Evolutionary conservation across 495 filamentous ascomycete genomes (phyloP), one percentile per base, ranked within the genome.

Genomic region (Penicillium cataractarum): DNA sequence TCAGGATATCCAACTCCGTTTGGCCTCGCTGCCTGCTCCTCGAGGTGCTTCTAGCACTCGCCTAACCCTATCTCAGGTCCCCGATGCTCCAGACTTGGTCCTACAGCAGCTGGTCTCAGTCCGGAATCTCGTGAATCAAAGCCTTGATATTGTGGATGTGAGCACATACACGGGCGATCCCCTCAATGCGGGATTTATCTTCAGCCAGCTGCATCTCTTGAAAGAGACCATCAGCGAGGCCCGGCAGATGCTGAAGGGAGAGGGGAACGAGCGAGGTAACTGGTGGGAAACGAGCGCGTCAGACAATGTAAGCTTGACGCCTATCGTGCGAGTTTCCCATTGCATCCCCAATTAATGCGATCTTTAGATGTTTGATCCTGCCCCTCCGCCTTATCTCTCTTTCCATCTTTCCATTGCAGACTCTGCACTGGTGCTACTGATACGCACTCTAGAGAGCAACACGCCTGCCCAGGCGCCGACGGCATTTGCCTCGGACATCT

Each of bases 371-470:
- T 86, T 91, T 68, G 83, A 86, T 44, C 87, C 87, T 48, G 80
- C 82, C 0, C 76, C 86, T 6, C 87, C 85, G 0, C 71, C 80
- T 2, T 82, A 82, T 62, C 76, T 96, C 2, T 87, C 87, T 6
- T 87, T 97, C 68, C 87, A 94, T 72, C 78, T 97, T 2, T 85
- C 83, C 27, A 86, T 98, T 54, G 84, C 86, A 40, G 92, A 97
- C 51, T 88, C 89, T 17, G 88, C 87, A 5, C 78, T 98, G 4
- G 83, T 94, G 1, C 85, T 96, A 8, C 84, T 89, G 64, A 76
- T 97, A 6, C 89, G 96, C 22, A 92, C 90, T 0, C 84, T 98
- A 4, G 91, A 93, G 58, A 78, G 86, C 3, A 82, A 78, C 46
- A 76, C 92, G 27, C 76, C 82, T 1, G 78, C 82, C 31, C 82